phyloP scores from a whole-genome alignment of 2,329 filamentous ascomycete species.

The Clarireedia homoeocarpa region DNA sequence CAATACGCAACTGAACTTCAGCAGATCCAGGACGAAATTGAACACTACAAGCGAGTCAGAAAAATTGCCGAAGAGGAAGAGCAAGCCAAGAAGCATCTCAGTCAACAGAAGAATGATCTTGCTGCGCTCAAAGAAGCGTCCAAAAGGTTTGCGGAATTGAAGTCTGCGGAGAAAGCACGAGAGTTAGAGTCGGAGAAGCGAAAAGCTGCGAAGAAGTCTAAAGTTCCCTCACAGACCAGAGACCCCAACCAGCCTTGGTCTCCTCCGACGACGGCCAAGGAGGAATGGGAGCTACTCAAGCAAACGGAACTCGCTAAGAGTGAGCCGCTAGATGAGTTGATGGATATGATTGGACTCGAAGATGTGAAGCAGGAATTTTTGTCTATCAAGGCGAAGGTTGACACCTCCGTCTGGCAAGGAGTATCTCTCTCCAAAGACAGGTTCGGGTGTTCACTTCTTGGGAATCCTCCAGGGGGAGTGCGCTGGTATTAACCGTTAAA shows the following conservation, averaged over 20 bases:
- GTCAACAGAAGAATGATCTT: constrained; percentile 41
- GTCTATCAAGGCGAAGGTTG: constrained; percentile 53
- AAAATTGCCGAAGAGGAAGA: no score
- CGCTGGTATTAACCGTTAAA: no score
- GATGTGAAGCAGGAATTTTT: constrained; percentile 58
- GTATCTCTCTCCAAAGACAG: constrained; percentile 49
- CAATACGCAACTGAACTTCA: no score
- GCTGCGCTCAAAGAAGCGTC: constrained; percentile 32
- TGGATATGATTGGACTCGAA: constrained; percentile 66
- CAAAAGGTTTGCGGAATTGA: constrained; percentile 8
- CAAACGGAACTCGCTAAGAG: constrained; percentile 41
- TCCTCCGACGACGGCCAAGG: constrained; percentile 25
- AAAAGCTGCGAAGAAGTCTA: no score
- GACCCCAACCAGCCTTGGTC: not conserved
- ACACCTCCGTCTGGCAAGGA: constrained; percentile 50
- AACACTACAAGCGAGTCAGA: no score
- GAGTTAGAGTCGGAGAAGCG: no score
- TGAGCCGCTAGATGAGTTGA: constrained; percentile 51
- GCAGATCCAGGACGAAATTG: no score
- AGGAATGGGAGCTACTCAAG: constrained; percentile 59
- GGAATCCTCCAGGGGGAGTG: no score
- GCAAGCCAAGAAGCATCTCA: constrained; percentile 28
- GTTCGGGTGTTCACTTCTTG: constrained; percentile 55
- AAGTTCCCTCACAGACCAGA: not conserved
- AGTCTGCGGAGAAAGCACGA: not conserved